A percentile compares a stretch with the other conserved stretches of the same genome.
These are phyloP conservation scores for Pseudogymnoascus sp. DNA, from an alignment of 2,329 filamentous ascomycete species.

Conservation along the genomic window DNA sequence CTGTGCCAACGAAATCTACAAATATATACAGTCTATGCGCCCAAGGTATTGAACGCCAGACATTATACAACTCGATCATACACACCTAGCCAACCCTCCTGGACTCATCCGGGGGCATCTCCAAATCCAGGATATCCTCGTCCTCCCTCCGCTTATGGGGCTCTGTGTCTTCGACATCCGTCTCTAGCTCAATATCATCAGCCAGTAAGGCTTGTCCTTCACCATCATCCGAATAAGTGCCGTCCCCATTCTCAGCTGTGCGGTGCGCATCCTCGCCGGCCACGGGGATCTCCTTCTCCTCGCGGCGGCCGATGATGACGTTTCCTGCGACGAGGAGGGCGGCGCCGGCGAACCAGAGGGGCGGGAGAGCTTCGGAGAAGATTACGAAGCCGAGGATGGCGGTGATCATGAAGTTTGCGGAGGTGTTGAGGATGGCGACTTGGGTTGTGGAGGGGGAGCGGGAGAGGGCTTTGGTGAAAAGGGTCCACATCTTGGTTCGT, in stretches of 20 bases:
- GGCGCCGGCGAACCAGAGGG: constrained; percentile 70
- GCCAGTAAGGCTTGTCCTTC: constrained; percentile 8
- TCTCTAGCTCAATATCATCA: constrained; percentile 12
- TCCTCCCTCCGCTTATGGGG: neutral
- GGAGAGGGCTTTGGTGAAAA: constrained; percentile 73
- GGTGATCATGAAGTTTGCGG: constrained; percentile 72
- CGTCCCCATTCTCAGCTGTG: neutral
- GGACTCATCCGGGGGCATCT: neutral
- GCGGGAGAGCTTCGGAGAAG: constrained; percentile 64
- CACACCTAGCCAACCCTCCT: neutral
- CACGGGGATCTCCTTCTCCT: constrained; percentile 37
- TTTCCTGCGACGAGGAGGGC: constrained; percentile 66
- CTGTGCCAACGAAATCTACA: neutral
- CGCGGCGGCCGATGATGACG: constrained; percentile 67
- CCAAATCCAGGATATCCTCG: constrained; percentile 12
- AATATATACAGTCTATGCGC: neutral
- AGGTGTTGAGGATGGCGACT: constrained; percentile 76
- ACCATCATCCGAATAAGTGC: constrained; percentile 3
- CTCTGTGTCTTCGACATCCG: neutral
- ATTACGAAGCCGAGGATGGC: constrained; percentile 62
- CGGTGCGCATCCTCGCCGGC: neutral
- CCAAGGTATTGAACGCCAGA: constrained; percentile 11
- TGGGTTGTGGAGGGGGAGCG: constrained; percentile 68
- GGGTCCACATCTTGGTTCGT: constrained; percentile 61
- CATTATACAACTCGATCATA: neutral